Base-by-base conservation (phyloP, 139 green algal genomes). In the Chlamydomonas schloesseri region DNA sequence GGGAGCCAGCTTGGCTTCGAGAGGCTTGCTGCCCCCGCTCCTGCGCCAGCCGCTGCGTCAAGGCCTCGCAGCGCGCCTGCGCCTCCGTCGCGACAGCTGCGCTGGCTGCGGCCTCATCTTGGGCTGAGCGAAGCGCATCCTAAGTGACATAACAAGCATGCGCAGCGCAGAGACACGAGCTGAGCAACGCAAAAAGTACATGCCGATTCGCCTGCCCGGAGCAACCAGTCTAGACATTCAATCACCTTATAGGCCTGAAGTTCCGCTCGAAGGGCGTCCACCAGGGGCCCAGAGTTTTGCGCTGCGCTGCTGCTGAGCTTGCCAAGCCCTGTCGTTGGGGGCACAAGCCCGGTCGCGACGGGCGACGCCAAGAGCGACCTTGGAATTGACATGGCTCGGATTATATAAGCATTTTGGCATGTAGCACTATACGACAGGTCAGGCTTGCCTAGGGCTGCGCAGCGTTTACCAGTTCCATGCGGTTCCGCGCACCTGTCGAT, bases 191-290 rank as follows among this genome's bases (percentile, higher is more conserved):
- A 6, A 3, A 62, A 21, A 23, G 37, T 6, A 76, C 10, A 76
- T 31, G 42, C 42, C n/a, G 42, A 50, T 50, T 50, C 42, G 42
- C 42, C 42, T 50, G 42, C 42, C 42, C 5, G 5, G 42, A 50
- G 42, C 42, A 5, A n/a, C n/a, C n/a, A n/a, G n/a, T 50, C 6
- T 50, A 8, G 42, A 33, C 28, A n/a, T n/a, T n/a, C n/a, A n/a
- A n/a, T 15, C n/a, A 89, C 84, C 84, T 83, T 83, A 34, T 89
- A 89, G 0, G 84, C 65, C n/a, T 84, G 46, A 6, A 89, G 62
- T 74, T 89, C 84, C 33, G 84, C 73, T 20, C 74, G 58, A 34
- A 89, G 33, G 13, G 67, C 64, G 2, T 23, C 33, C 21, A 85
- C 50, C 6, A 85, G 17, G 0, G 65, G n/a, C 42, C 42, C 42